A percentile compares a stretch with the other conserved stretches of the same genome.
Conservation (phyloP, 768 basidiomycete species). For the Xerocomus brunneocitrinus region DNA sequence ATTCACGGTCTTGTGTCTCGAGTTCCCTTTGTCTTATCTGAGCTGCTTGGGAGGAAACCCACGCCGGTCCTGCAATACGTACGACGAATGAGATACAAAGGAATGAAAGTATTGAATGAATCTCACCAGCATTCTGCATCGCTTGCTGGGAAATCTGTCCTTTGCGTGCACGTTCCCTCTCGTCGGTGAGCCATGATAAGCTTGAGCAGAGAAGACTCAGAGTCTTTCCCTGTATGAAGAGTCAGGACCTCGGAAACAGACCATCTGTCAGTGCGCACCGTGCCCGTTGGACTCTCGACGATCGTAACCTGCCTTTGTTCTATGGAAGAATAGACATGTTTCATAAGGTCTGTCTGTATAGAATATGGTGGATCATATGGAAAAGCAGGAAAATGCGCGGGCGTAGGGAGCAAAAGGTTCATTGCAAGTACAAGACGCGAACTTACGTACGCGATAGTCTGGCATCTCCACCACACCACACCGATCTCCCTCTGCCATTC, state of each 20-base stretch:
- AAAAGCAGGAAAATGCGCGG: conserved; percentile 68
- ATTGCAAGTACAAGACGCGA: not conserved
- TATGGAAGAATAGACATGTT: conserved; percentile 74
- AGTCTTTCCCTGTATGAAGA: conserved; percentile 70
- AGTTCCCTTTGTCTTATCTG: conserved; percentile 61
- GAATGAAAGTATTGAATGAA: not conserved
- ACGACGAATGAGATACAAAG: conserved; percentile 14
- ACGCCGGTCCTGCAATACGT: conserved; percentile 50
- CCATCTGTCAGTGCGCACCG: conserved; percentile 43
- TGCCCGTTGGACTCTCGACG: conserved; percentile 87
- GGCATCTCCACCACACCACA: not conserved
- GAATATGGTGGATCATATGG: conserved; percentile 79
- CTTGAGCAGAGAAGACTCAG: conserved; percentile 73
- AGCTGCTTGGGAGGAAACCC: conserved; percentile 72
- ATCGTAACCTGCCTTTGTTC: conserved; percentile 74
- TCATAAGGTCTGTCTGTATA: conserved; percentile 87
- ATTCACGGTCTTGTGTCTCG: conserved; percentile 62
- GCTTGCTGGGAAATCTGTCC: conserved; percentile 48
- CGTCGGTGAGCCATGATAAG: conserved; percentile 70
- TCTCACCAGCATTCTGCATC: conserved; percentile 25
- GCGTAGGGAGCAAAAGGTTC: conserved; percentile 49
- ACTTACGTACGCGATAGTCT: not conserved
- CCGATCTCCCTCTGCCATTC: not conserved
- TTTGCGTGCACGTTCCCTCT: conserved; percentile 62
- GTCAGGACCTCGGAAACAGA: not conserved